Conservation (phyloP, 2,329 filamentous ascomycete species). For the Fusarium tupiense region DNA sequence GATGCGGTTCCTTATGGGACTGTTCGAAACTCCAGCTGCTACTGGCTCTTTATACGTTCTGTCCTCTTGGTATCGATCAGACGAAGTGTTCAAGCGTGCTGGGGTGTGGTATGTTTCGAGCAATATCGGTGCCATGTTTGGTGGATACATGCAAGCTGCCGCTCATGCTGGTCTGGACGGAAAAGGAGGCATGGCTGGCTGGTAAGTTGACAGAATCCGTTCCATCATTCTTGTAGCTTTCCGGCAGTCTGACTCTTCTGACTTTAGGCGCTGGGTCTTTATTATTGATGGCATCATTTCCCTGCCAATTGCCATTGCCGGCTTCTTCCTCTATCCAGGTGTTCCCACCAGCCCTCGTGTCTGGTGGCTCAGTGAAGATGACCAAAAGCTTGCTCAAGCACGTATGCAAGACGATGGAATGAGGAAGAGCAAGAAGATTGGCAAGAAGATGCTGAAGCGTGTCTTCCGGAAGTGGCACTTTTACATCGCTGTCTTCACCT, state of each 20-base stretch:
- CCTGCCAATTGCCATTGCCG: conserved; percentile 22
- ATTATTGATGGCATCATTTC: conserved; percentile 49
- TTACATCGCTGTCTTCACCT: conserved; percentile 38
- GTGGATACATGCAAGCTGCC: conserved; percentile 33
- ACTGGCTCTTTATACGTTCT: conserved; percentile 45
- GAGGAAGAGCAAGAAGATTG: conserved; percentile 35
- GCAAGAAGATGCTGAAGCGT: conserved; percentile 40
- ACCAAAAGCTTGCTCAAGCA: conserved; percentile 38
- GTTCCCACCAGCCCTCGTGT: conserved; percentile 37
- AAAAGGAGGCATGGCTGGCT: conserved; percentile 29
- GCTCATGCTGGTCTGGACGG: conserved; percentile 28
- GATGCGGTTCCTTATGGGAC: conserved; percentile 32
- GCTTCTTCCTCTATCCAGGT: conserved; percentile 45
- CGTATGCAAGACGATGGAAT: conserved; percentile 40
- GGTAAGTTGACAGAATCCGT: background rate
- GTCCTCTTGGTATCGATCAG: conserved; percentile 48
- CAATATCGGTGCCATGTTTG: conserved; percentile 31
- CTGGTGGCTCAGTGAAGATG: conserved; percentile 42
- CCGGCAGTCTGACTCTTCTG: background rate
- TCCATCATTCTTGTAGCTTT: no score
- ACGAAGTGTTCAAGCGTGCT: conserved; percentile 58
- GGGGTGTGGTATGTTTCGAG: conserved; percentile 57
- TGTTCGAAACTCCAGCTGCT: conserved; percentile 32
- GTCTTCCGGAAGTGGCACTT: conserved; percentile 44
- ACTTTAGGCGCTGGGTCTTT: conserved; percentile 46